Evolutionary conservation across 1,284 basidiomycete species (phyloP).

Genomic region (Coniophora puteana): DNA sequence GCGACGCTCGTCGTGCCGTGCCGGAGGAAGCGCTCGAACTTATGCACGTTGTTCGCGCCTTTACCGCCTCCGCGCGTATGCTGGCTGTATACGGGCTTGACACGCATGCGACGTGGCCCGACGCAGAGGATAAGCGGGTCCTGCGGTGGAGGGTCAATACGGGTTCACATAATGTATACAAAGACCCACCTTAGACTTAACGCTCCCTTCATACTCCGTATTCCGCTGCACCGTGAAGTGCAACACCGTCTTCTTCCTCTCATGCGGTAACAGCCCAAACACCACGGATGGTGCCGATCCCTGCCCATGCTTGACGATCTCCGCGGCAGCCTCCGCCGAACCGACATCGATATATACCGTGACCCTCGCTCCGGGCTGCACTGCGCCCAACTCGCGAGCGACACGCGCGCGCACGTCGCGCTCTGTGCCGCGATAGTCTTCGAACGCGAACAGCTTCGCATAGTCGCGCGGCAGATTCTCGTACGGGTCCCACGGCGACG

Average conservation of each 20-base stretch:
- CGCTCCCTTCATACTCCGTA: conserved; percentile 88
- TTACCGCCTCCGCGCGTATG: conserved; percentile 87
- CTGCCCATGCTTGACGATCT: too few relatives aligned
- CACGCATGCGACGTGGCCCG: conserved; percentile 80
- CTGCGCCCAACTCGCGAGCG: conserved; percentile 1
- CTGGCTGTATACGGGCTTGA: conserved; percentile 91
- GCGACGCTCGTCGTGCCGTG: conserved; percentile 81
- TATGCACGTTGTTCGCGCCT: conserved; percentile 95
- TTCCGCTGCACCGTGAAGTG: conserved; percentile 95
- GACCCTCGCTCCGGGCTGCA: conserved; percentile 77
- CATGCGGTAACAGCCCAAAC: conserved; percentile 89
- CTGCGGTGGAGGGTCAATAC: conserved; percentile 33
- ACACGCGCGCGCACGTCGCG: conserved; percentile 56
- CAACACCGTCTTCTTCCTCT: conserved; percentile 93
- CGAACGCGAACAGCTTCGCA: conserved; percentile 94
- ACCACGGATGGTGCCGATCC: conserved; percentile 58
- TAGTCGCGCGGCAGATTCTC: conserved; percentile 96
- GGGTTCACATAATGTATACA: neutral
- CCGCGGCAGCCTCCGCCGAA: conserved; percentile 47
- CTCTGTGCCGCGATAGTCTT: conserved; percentile 89
- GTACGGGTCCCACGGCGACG: conserved; percentile 96
- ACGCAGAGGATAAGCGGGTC: conserved; percentile 89
- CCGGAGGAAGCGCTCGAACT: conserved; percentile 91
- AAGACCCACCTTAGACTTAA: conserved; percentile 81
- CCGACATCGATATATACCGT: conserved; percentile 72